Evolutionary conservation across 805 yeast species (phyloP), one percentile per base, ranked within the genome.

Genomic region (Tetrapisispora fleetii): DNA sequence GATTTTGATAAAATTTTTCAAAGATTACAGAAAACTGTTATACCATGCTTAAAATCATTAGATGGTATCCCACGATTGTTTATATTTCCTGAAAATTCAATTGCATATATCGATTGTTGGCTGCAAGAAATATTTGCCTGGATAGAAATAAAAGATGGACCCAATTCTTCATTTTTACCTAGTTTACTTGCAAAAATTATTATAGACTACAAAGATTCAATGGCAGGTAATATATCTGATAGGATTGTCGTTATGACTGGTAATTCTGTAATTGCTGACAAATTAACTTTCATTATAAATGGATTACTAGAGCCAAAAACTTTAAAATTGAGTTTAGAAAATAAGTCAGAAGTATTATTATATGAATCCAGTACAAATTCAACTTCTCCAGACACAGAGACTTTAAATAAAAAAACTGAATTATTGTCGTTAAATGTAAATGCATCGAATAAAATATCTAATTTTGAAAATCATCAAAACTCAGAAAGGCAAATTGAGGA

Each of bases 211-310:
- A 54, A 53, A 16, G 55, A 57, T 13, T 48, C 56, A 3, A 41
- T 55, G 14, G 44, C 53, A 2, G 59, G 59, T 32, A 48, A 55
- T 21, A 73, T 69, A 39, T 60, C 71, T n/a, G 67, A 75, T 8
- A 67, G 83, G 40, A 68, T 79, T 1, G 78, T 78, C 1, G 68
- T 79, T 3, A 71, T 78, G 75, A 78, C 84, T 0, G 76, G 80
- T 16, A 79, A 79, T 56, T 77, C 80, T 35, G 74, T 74, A 8
- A 80, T 79, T 10, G 81, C 83, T 1, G 80, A 79, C 54, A 78
- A 78, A 56, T 63, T 79, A 48, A 66, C 79, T 0, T 79, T 77
- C 48, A 74, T 79, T 8, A 52, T 79, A 9, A 71, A 77, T 47
- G 83, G 78, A 0, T 50, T 79, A 24, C 60, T 79, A 17, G 74